Base-by-base conservation (phyloP, 495 filamentous ascomycete species). In the Xylaria palmicola region DNA sequence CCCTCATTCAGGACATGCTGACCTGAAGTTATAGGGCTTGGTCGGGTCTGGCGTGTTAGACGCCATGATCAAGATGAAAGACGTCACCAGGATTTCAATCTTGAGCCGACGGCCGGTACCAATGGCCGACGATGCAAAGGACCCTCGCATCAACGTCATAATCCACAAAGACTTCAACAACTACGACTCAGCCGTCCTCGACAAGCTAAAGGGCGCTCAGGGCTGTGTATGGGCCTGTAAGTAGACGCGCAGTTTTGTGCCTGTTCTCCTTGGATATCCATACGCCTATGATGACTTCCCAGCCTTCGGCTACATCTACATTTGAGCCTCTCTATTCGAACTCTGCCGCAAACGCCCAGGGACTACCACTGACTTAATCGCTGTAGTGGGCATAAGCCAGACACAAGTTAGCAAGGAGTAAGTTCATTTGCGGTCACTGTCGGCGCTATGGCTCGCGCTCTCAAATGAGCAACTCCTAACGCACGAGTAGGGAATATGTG, bases 171-270 rank as follows among this genome's bases (percentile, higher is more conserved):
- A 91, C 69, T 92, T 87, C 62, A 68, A 74, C 9, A 70, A 68
- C 6, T 90, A 89, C 65, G 74, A 80, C 13, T 60, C 67, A 0
- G 76, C 79, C 3, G 50, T 90, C 0, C 72, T 91, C 2, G 77
- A 81, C 15, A 74, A 87, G 65, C 71, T 92, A 0, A 81, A 79
- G 60, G 88, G 80, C 15, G 88, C 86, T 0, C 75, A 80, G 6
- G 88, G 85, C 0, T 86, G 83, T 55, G 85, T 92, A 0, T 92
- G 88, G 89, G 88, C 89, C 9, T 71, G 59, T 61, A 61, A 60
- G 58, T n/a, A 7, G 32, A 34, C 17, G 19, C 8, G 12, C 4
- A 27, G 6, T 13, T 36, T 36, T 19, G 9, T 43, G 2, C 43
- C 10, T 37, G 3, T 26, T 20, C 22, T 24, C 8, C 20, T 24